Evolutionary conservation across 1,284 basidiomycete genomes (phyloP), one percentile per base, ranked within the genome.

Genomic region (Pseudozyma sp.): DNA sequence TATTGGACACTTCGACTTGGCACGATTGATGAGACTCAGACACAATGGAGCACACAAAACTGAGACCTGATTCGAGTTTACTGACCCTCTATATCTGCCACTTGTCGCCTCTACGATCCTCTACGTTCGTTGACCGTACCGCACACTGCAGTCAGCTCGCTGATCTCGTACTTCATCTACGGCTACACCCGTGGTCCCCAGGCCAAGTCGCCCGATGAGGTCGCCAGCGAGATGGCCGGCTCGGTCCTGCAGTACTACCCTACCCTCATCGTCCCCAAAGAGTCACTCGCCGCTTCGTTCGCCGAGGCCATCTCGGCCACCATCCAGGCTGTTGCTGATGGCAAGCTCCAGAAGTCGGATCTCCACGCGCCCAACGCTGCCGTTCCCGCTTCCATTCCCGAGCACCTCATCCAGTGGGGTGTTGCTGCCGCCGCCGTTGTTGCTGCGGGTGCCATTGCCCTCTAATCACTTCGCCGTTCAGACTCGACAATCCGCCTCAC

Each of bases 201-300:
- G 63, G 74, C 46, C 54, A 53, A 57, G 46, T 49, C 61, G n/a
- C 62, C 74, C 46, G 49, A 61, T n/a, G 68, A 76, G 42, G 80
- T 81, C 10, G 80, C 80, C 47, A 59, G 58, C 60, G 57, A 82
- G 49, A 66, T 82, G 49, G 80, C 80, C 39, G 65, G 73, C 46
- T 65, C 71, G 35, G 80, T 81, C 24, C 44, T 79, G 50, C 47
- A 79, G 49, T 78, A 77, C 77, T 82, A 82, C 74, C 80, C 80
- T n/a, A 80, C 79, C 7, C 74, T 79, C 51, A 79, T 75, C 43
- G 56, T 53, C 17, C 63, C 77, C 33, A n/a, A n/a, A n/a, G 31
- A 62, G 49, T 45, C 55, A 5, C 57, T 82, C 34, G 35, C 46
- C 16, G 33, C 37, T 45, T 46, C 64, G 33, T 78, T 79, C 58